phyloP scores from a whole-genome alignment of 345 rosid species.

The Bretschneidera sinensis region DNA sequence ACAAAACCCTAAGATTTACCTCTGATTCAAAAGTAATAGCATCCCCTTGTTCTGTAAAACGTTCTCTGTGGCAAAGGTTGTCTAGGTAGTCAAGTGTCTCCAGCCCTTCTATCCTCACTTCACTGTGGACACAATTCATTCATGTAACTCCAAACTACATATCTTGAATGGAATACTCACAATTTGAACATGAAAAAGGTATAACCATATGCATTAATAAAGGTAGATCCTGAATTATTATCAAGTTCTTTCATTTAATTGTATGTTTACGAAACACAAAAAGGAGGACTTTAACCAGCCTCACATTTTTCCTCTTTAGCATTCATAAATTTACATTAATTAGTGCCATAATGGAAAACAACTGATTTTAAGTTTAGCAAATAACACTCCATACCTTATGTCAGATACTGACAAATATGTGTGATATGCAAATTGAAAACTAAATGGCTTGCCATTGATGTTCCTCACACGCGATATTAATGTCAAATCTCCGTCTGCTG shows the following conservation, averaged over 20 bases:
- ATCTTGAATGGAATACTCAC: slow-evolving; percentile 10
- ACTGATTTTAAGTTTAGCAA: background rate
- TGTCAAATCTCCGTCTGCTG: slow-evolving; percentile 57
- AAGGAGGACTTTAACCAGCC: background rate
- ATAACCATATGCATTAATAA: background rate
- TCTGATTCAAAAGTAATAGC: slow-evolving; percentile 87
- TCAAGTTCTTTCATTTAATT: background rate
- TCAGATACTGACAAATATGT: slow-evolving; percentile 83
- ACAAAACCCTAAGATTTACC: slow-evolving; percentile 41
- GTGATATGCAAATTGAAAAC: slow-evolving; percentile 80
- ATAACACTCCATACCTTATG: slow-evolving; percentile 56
- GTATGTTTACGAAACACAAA: background rate
- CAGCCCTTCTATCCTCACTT: slow-evolving; percentile 90
- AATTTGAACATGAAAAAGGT: background rate
- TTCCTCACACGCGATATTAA: slow-evolving; percentile 69
- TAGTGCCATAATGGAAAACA: background rate
- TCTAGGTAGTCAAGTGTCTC: slow-evolving; percentile 95
- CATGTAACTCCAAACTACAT: background rate
- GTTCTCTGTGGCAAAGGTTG: slow-evolving; percentile 60
- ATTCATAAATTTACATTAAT: background rate
- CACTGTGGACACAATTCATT: slow-evolving; percentile 44
- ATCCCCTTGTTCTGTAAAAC: slow-evolving; percentile 91
- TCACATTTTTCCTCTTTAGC: background rate
- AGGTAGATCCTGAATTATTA: background rate
- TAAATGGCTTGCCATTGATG: slow-evolving; percentile 70